Percentiles rank a stretch among this genome's conserved stretches.
phyloP scores from a whole-genome alignment of 768 basidiomycete genomes.

The Auricularia sp. region DNA sequence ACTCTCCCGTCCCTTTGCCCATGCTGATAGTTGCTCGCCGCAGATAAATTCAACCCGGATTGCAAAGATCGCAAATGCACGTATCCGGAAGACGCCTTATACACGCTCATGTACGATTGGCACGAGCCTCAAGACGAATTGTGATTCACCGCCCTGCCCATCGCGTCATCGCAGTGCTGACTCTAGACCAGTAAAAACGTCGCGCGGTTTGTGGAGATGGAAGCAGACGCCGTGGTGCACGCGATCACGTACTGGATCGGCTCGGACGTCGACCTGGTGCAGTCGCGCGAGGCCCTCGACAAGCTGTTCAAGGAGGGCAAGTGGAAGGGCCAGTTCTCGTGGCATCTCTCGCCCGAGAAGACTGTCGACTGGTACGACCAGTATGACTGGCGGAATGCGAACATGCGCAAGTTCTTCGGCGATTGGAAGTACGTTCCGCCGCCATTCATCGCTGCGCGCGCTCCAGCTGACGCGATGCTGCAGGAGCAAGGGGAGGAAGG shows the following conservation, averaged over 20 bases:
- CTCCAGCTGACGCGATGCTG: background rate
- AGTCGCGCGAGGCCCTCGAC: background rate
- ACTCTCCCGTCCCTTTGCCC: background rate
- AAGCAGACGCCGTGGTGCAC: background rate
- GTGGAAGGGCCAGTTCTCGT: background rate
- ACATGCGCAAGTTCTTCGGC: background rate
- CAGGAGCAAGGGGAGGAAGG: background rate
- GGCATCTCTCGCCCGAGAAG: background rate
- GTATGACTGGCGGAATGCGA: background rate
- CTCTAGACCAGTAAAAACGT: background rate
- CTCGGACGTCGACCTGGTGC: background rate
- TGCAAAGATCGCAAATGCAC: background rate
- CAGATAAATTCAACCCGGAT: background rate
- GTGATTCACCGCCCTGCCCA: background rate
- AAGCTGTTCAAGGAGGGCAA: background rate
- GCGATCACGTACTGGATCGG: slow-evolving; percentile 2
- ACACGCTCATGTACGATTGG: background rate
- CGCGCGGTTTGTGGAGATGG: background rate
- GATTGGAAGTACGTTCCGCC: background rate
- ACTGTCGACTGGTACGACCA: background rate
- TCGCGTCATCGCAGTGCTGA: background rate
- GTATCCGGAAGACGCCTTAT: background rate
- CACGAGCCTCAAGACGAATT: slow-evolving; percentile 1
- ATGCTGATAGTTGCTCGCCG: background rate
- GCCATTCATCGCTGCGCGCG: background rate